Evolutionary conservation across 1,284 basidiomycete species (phyloP), one percentile per base, ranked within the genome.

Genomic region (Apiotrichum domesticum): DNA sequence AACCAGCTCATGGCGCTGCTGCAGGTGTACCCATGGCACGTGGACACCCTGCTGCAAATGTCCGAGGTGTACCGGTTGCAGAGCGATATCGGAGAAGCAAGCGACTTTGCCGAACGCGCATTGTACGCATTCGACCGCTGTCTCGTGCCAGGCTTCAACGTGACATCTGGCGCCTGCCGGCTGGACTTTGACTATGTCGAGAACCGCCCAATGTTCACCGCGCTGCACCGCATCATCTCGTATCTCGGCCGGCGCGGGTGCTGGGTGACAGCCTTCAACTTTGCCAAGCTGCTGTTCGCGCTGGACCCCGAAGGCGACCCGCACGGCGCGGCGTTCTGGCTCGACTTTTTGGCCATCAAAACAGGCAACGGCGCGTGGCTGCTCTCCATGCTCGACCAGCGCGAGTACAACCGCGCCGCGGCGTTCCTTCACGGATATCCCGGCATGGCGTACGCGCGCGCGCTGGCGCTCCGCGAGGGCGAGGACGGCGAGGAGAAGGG

Each of bases 121-220:
- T 75, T 96, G 35, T 95, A 92, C 74, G 85, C 90, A 0, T 93
- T 93, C 62, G 92, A 95, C 68, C 84, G 88, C 21, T 85, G 87
- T 7, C 87, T 95, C 61, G 80, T 90, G 6, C 88, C 90, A 1
- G 80, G 86, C 0, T 94, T 93, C 78, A 88, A 83, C 64, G 85
- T 95, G 70, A 84, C 87, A 1, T 83, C 78, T 44, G 93, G 93
- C 3, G 75, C 80, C 1, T 88, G 87, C 60, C 82, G 92, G 7
- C 81, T 97, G 2, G 90, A 94, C 69, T 97, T 95, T 71, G 85
- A 89, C 65, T 56, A 67, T 34, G 75, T 77, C 7, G 74, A 77
- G 64, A 77, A 75, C 58, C 65, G 75, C 49, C 73, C 75, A 7
- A 66, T 77, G 68, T 77, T 77, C 62, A 70, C 71, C 2, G 89